Evolutionary conservation across 148 eudicot genomes (phyloP).

Genomic region (Oxyria digyna): DNA sequence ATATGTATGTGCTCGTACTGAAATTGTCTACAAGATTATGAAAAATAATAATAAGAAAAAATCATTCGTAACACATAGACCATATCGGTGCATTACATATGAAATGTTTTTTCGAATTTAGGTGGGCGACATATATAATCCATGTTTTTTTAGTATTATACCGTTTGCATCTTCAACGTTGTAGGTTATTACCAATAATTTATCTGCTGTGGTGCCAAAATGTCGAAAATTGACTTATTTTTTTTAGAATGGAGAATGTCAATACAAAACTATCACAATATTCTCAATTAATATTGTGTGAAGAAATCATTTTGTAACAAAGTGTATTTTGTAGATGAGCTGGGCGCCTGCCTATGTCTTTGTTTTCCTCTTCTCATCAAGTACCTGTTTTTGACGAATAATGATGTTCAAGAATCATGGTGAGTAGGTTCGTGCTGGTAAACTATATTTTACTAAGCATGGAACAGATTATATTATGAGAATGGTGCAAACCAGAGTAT

Average conservation of each 20-base stretch:
- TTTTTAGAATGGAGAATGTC: neutral
- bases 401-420: neutral
- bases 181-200: no score
- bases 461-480: neutral
- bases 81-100: no score
- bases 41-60: no score
- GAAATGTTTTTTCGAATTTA: no score
- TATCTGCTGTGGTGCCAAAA: neutral
- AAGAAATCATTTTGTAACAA: neutral
- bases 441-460: neutral
- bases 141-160: no score
- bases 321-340: neutral
- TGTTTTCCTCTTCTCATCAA: constrained; percentile 62
- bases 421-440: neutral
- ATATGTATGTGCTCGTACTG: no score
- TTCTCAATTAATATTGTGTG: neutral
- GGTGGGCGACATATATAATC: no score
- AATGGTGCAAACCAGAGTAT: no score
- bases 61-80: no score
- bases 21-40: no score
- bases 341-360: constrained; percentile 21
- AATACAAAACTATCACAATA: neutral
- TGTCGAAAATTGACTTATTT: neutral
- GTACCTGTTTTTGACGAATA: constrained; percentile 30
- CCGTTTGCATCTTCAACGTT: no score